Conservation (phyloP, 2,329 filamentous ascomycete species). For the Hortaea werneckii region DNA sequence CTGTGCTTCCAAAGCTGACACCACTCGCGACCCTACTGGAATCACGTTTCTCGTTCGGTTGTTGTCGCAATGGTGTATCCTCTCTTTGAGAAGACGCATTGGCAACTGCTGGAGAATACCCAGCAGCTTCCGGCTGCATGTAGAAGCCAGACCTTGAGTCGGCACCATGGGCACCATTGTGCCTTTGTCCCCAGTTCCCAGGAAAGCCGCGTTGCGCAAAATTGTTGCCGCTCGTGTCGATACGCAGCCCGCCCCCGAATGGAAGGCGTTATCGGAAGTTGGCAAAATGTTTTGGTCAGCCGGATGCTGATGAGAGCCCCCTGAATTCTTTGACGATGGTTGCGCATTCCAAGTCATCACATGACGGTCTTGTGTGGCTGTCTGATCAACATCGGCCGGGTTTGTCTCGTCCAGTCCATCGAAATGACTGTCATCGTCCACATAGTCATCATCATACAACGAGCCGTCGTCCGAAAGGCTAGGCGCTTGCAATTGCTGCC, state of each 20-base stretch:
- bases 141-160: conserved; percentile 9
- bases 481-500: conserved; percentile 3
- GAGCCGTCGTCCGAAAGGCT: conserved; percentile 45
- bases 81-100: neutral
- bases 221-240: neutral
- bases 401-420: conserved; percentile 8
- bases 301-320: neutral
- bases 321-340: too few species aligned
- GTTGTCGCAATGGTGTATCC: conserved; percentile 10
- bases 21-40: conserved; percentile 14
- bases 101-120: conserved; percentile 2
- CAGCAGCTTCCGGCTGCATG: conserved; percentile 14
- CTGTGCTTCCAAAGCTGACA: conserved; percentile 8
- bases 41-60: conserved; percentile 17
- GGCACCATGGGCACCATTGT: conserved; percentile 4
- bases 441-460: conserved; percentile 41
- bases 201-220: conserved; percentile 5
- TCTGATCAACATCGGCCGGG: conserved; percentile 21
- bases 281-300: neutral
- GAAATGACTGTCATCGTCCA: conserved; percentile 6
- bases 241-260: neutral
- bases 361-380: conserved; percentile 18
- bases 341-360: conserved; percentile 7
- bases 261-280: neutral
- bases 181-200: neutral